These are phyloP conservation scores for Fonsecaea erecta DNA, from an alignment of 2,329 filamentous ascomycete species.

Conservation along the genomic window DNA sequence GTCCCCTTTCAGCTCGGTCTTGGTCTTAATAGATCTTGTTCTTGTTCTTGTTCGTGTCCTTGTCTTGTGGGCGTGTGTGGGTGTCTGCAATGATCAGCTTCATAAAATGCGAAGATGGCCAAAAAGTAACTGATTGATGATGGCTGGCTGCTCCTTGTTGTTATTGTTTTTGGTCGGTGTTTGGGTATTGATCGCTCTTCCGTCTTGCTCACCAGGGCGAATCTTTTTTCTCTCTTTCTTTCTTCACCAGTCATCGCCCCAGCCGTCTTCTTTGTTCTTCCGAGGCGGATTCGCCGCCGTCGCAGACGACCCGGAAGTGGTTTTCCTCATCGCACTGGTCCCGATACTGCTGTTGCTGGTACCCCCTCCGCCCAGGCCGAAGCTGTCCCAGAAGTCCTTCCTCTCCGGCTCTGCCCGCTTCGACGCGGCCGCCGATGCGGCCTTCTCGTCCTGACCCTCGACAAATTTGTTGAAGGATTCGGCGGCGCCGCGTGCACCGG, in stretches of 20 bases:
- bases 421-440: conserved; percentile 38
- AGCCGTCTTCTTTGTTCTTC: conserved; percentile 59
- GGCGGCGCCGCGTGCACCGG: conserved; percentile 73
- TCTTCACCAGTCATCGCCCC: conserved; percentile 62
- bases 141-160: too few relatives aligned
- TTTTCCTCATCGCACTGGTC: conserved; percentile 67
- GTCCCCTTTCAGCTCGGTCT: too few relatives aligned
- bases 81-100: too few relatives aligned
- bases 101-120: too few relatives aligned
- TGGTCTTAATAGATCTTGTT: too few relatives aligned
- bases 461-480: conserved; percentile 86
- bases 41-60: too few relatives aligned
- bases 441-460: conserved; percentile 65
- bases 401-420: conserved; percentile 63
- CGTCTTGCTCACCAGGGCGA: too few relatives aligned
- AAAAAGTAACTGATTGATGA: too few relatives aligned
- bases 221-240: too few relatives aligned
- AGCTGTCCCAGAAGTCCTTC: conserved; percentile 91
- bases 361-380: conserved; percentile 48
- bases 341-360: conserved; percentile 55
- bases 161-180: too few relatives aligned
- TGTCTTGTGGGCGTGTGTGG: too few relatives aligned
- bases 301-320: conserved; percentile 36
- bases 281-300: conserved; percentile 37
- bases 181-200: too few relatives aligned